A percentile compares a stretch with the other conserved stretches of the same genome.
phyloP scores from a whole-genome alignment of 2,329 filamentous ascomycete genomes.

The Dothistroma septosporum region DNA sequence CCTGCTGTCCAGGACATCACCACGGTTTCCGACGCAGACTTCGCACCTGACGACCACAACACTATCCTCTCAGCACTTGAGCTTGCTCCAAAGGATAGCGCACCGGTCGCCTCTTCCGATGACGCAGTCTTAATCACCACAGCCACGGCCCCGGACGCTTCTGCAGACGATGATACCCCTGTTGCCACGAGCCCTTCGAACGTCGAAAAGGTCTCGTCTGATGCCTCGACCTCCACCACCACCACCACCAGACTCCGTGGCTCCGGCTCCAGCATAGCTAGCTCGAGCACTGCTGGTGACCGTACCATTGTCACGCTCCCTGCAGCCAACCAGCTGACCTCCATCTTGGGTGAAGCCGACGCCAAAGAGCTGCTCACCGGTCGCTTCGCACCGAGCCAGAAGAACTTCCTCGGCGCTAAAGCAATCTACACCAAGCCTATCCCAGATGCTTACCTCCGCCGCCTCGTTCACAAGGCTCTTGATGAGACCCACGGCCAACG shows the following conservation, averaged over 20 bases:
- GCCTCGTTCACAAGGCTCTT: conserved; percentile 3
- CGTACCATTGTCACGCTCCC: background rate
- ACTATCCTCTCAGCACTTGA: too few species aligned
- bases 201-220: background rate
- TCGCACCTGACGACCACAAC: background rate
- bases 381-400: background rate
- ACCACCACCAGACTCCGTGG: background rate
- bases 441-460: background rate
- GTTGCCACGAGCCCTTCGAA: background rate
- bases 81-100: too few species aligned
- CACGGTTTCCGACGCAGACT: background rate
- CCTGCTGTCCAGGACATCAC: background rate
- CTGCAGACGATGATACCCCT: background rate
- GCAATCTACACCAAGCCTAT: conserved; percentile 1
- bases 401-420: background rate
- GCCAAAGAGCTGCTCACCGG: conserved; percentile 2
- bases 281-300: background rate
- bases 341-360: background rate
- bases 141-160: too few species aligned
- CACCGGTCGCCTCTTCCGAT: too few species aligned
- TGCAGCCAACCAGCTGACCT: background rate
- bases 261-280: background rate
- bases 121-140: too few species aligned
- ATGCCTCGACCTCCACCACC: background rate
- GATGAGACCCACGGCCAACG: background rate